Evolutionary conservation across 2,329 filamentous ascomycete genomes (phyloP), one percentile per base, ranked within the genome.

Genomic region (Hymenoscyphus fraxineus): DNA sequence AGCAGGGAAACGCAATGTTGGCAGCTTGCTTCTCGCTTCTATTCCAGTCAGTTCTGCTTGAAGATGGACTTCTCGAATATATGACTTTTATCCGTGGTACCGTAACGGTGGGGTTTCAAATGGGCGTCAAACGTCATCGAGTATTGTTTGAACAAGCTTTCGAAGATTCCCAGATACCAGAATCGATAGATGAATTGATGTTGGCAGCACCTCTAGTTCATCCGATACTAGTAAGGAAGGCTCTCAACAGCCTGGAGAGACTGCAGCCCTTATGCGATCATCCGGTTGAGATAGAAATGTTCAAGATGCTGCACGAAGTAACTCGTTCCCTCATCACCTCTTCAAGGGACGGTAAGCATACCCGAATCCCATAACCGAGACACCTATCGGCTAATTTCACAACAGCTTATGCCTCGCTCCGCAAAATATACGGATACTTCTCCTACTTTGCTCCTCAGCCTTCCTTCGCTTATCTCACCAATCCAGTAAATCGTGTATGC

Each of bases 71-170:
- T 73, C 76, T 78, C 13, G 85, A 87, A 74, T 87, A 81, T 73
- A 83, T 88, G 82, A 83, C 83, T 0, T 86, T 87, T 69, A 82
- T 85, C 66, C 80, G 85, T 38, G 85, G 85, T 19, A 80, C 85
- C 66, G 72, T 85, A 65, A 79, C 86, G 58, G 79, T 87, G 2
- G 79, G 79, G 6, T 79, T 82, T 66, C 83, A 85, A 69, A 86
- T 87, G 84, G 79, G 79, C 72, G 76, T 77, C 65, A 78, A 78
- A 12, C 57, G 51, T 15, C 78, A 82, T 57, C 79, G 77, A 32
- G 79, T 84, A 65, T 71, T 87, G 35, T 87, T 87, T 69, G 75
- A 75, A 35, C 80, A 81, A 62, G 69, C 83, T 13, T 68, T 80
- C n/a, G 78, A 78, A 13, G 75, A 79, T 10, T 75, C 80, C 0